Evolutionary conservation across 1,139 yeast genomes (phyloP), one percentile per base, ranked within the genome.

Genomic region (Scheffersomyces titani): DNA sequence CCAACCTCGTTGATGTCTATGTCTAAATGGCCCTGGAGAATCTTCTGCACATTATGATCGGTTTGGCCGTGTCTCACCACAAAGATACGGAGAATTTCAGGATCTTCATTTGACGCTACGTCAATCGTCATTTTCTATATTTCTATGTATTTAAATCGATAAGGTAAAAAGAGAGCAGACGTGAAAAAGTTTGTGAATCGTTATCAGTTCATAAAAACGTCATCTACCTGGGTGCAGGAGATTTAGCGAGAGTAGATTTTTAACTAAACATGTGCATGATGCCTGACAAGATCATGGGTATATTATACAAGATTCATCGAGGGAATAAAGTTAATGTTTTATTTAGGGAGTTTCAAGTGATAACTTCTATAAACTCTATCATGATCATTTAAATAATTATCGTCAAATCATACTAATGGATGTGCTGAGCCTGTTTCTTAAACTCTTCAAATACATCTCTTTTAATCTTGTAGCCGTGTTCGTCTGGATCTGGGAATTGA

Each of bases 51-150:
- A 68, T 90, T 90, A 68, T 87, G 86, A 58, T 86, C 86, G 0
- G 97, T 90, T 68, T 89, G 94, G 3, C 96, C 97, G 65, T 90
- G 97, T 65, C 97, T 82, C 5, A 90, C 83, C 3, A 89, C 69
- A 62, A 88, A 86, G 1, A 90, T 68, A 22, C 92, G 76, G 3
- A 88, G 72, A 2, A 71, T 66, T 1, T 70, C 62, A 0, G 69
- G 65, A 64, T 84, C 80, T 3, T 61, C 61, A 63, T 83, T 82
- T 47, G 67, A 62, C 6, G 63, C 60, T 6, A 74, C 65, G 50
- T 68, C 72, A 47, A 68, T 62, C 3, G 78, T 75, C 80, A 75
- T 75, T 19, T 19, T 18, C n/a, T 46, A 20, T 46, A 46, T 19
- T 46, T 46, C 49, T 46, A 19, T 19, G 22, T 19, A 46, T 22